A percentile compares a stretch with the other conserved stretches of the same genome.
Conservation (phyloP, 306 rosid genomes). For the Myrica gale region DNA sequence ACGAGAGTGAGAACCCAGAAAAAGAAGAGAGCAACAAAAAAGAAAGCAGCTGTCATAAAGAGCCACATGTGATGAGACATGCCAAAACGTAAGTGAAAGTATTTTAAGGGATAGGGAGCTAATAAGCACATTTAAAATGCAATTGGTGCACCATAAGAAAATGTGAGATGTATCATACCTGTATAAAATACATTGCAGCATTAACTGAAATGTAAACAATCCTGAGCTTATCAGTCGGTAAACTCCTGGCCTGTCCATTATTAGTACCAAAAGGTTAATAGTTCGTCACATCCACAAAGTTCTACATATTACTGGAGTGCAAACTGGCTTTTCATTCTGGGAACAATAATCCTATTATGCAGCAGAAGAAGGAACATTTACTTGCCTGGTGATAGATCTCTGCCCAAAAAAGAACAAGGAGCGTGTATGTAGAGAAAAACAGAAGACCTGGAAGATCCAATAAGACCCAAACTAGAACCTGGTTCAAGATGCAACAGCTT, state of each 20-base stretch:
- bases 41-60: neutral
- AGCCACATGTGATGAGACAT: conserved; percentile 6
- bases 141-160: conserved; percentile 11
- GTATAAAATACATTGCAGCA: conserved; percentile 62
- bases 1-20: no score
- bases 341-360: neutral
- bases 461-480: conserved; percentile 63
- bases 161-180: conserved; percentile 49
- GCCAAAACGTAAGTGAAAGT: neutral
- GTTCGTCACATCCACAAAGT: neutral
- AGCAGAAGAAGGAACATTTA: conserved; percentile 12
- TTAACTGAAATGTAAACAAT: conserved; percentile 65
- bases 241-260: conserved; percentile 78
- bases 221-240: conserved; percentile 82
- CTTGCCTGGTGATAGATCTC: conserved; percentile 96
- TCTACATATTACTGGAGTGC: neutral
- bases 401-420: conserved; percentile 94
- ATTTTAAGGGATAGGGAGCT: neutral
- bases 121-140: neutral
- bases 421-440: conserved; percentile 89
- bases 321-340: neutral
- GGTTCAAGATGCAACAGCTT: conserved; percentile 36
- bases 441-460: conserved; percentile 88
- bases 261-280: neutral
- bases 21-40: no score